These are phyloP conservation scores for Albizia julibrissin DNA, from an alignment of 306 rosid genomes.

Conservation along the genomic window DNA sequence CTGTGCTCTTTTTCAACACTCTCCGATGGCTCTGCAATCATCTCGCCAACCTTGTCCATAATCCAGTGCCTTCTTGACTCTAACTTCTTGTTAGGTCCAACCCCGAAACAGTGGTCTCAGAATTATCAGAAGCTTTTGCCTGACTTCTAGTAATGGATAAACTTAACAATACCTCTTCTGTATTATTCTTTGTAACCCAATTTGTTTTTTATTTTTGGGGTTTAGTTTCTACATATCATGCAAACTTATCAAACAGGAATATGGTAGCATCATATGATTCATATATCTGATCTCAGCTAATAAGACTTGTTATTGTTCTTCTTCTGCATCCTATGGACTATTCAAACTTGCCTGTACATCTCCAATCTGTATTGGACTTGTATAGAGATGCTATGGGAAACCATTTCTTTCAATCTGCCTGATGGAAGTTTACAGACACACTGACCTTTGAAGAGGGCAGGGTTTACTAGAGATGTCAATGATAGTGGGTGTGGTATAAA, in stretches of 20 bases:
- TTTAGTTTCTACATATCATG: not conserved
- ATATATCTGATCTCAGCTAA: not conserved
- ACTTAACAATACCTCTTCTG: not conserved
- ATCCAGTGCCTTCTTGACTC: conserved; percentile 49
- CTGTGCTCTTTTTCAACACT: conserved; percentile 25
- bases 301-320: not conserved
- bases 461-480: conserved; percentile 36
- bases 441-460: conserved; percentile 6
- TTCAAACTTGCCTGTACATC: not conserved
- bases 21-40: conserved; percentile 28
- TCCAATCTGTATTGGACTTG: conserved; percentile 17
- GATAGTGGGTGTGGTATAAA: conserved; percentile 37
- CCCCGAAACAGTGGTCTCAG: conserved; percentile 27
- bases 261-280: not conserved
- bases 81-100: conserved; percentile 34
- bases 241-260: not conserved
- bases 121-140: conserved; percentile 27
- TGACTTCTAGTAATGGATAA: conserved; percentile 34
- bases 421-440: conserved; percentile 19
- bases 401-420: conserved; percentile 32
- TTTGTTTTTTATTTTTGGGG: not conserved
- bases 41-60: conserved; percentile 34
- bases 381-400: conserved; percentile 24
- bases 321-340: conserved; percentile 17
- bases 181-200: conserved; percentile 12